Evolutionary conservation across 1,284 basidiomycete species (phyloP).

Genomic region (Cutaneotrichosporon cutaneum): DNA sequence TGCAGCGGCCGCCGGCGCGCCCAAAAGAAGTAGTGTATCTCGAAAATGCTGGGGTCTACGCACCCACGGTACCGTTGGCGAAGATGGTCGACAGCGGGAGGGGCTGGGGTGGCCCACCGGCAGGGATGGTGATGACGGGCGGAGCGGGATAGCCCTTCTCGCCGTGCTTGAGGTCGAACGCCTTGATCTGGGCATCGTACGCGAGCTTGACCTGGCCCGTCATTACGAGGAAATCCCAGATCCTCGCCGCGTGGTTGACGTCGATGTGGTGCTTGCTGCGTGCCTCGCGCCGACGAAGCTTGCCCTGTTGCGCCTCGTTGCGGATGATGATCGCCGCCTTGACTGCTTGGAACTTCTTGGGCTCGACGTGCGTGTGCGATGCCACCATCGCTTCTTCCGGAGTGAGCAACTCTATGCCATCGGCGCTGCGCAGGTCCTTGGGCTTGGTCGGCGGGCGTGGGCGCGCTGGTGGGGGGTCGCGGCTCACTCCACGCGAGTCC

Average conservation of each 20-base stretch:
- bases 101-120: not conserved
- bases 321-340: constrained; percentile 89
- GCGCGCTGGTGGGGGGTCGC: constrained; percentile 34
- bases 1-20: not conserved
- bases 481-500: constrained; percentile 28
- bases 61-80: not conserved
- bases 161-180: constrained; percentile 21
- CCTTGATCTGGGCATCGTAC: constrained; percentile 43
- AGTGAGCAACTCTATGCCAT: constrained; percentile 80
- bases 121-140: not conserved
- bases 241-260: constrained; percentile 82
- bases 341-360: constrained; percentile 86
- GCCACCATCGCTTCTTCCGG: constrained; percentile 84
- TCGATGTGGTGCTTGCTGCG: constrained; percentile 83
- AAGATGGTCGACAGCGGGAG: not conserved
- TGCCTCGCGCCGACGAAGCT: constrained; percentile 78
- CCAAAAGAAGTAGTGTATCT: not conserved
- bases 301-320: constrained; percentile 82
- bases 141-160: not conserved
- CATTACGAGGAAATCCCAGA: constrained; percentile 77
- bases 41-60: not conserved
- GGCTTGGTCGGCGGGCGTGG: not conserved
- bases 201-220: constrained; percentile 45
- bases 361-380: constrained; percentile 79
- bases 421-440: constrained; percentile 68